Base-by-base conservation (phyloP, 768 basidiomycete species). In the Agrocybe pediades region DNA sequence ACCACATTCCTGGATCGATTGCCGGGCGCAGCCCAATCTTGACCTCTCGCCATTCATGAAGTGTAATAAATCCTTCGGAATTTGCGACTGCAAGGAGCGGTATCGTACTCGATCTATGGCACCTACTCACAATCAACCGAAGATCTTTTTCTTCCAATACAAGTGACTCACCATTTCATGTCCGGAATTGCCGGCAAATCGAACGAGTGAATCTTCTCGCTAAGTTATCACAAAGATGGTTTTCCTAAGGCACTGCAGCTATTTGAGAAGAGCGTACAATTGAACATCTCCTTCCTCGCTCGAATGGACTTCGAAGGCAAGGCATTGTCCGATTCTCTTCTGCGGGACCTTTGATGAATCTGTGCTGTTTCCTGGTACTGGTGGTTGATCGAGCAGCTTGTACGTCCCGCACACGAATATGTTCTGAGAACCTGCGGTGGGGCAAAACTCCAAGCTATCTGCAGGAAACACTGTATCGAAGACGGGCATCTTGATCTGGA, bases 351-450 rank as follows among this genome's bases (percentile, higher is more conserved):
- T 51, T 29, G n/a, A n/a, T n/a, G 46, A 33, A n/a, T 60, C 54
- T n/a, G 46, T 36, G n/a, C 56, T 49, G 42, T 55, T 36, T 33
- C 15, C 24, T 24, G 42, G 39, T n/a, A 39, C 41, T 24, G 57
- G 47, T n/a, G 52, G 49, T 52, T 61, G 57, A 52, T 72, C 74
- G 26, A 86, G 75, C 19, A 98, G 79, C 60, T 92, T 86, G 72
- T 99, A 99, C 0, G 96, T 98, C 19, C 96, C 96, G 62, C 92
- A 93, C 1, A 87, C 88, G 54, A 98, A 80, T 23, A 97, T 70
- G 59, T 87, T 73, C 2, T 76, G 71, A 45, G 75, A 77, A 21
- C 74, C 72, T 11, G 77, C 75, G 51, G 81, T 81, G 4, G 95
- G 95, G 60, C 92, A 95, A 67, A 95, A 98, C 63, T 98, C 97